Conservation (phyloP, 2,329 filamentous ascomycete genomes). For the Cladosporium phlei region DNA sequence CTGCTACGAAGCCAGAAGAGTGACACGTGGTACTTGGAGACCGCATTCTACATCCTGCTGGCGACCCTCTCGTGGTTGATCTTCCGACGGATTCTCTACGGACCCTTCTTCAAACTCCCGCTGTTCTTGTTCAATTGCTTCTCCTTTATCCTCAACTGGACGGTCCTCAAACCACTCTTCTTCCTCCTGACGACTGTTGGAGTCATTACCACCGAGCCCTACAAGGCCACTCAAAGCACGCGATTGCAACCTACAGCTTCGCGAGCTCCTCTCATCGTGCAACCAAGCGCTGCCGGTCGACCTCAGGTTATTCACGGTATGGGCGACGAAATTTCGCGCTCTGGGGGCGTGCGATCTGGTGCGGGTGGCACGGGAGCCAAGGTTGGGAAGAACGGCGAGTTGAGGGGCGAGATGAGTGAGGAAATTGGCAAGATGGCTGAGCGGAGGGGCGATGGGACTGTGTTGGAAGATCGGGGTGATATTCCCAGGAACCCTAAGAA, state of each 20-base stretch:
- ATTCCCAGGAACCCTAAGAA: conserved; percentile 54
- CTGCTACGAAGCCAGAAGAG: conserved; percentile 86
- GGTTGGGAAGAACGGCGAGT: conserved; percentile 26
- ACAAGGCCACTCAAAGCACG: background rate
- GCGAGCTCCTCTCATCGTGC: conserved; percentile 37
- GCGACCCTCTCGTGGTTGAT: conserved; percentile 72
- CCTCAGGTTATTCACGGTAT: conserved; percentile 30
- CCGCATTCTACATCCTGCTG: conserved; percentile 75
- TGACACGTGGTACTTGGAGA: conserved; percentile 96
- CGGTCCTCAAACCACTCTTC: conserved; percentile 31
- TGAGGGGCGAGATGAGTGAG: conserved; percentile 34
- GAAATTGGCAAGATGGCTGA: conserved; percentile 43
- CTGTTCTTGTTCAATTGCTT: conserved; percentile 23
- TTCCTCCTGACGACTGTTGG: conserved; percentile 53
- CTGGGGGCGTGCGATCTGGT: conserved; percentile 43
- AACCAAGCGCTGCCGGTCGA: conserved; percentile 40
- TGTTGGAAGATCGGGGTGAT: conserved; percentile 35
- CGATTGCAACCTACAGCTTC: conserved; percentile 24
- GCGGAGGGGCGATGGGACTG: conserved; percentile 42
- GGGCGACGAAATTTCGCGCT: conserved; percentile 19
- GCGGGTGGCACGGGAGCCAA: conserved; percentile 45
- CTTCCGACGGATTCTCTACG: conserved; percentile 79
- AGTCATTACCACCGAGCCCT: conserved; percentile 31
- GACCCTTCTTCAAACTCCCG: conserved; percentile 80
- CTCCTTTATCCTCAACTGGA: conserved; percentile 26